Percentiles rank a stretch among this genome's conserved stretches.
Evolutionary conservation across 2,329 filamentous ascomycete species (phyloP).

Genomic region (Neofusicoccum kwambonambiense): DNA sequence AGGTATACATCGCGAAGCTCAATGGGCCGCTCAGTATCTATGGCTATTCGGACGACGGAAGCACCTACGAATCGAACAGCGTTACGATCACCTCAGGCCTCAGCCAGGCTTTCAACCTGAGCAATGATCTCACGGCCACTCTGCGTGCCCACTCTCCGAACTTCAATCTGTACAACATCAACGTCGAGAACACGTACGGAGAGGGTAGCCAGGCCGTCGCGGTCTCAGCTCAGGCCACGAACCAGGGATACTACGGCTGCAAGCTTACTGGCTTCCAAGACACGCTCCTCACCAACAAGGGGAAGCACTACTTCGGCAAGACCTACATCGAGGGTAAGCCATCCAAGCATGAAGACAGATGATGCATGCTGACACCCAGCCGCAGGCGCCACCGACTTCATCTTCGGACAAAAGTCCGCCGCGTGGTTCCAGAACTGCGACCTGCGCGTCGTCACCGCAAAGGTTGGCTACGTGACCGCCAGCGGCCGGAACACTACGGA

Average conservation of each 20-base stretch:
- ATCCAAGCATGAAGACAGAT: too few relatives aligned
- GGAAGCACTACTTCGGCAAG: constrained; percentile 54
- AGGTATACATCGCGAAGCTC: constrained; percentile 52
- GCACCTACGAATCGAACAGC: constrained; percentile 53
- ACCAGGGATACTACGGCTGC: constrained; percentile 57
- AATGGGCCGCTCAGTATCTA: constrained; percentile 52
- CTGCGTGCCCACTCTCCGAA: constrained; percentile 45
- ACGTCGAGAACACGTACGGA: constrained; percentile 47
- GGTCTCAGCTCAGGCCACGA: constrained; percentile 46
- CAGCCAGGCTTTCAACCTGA: constrained; percentile 31
- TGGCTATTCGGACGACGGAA: constrained; percentile 55
- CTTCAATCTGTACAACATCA: constrained; percentile 60
- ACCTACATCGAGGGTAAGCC: constrained; percentile 49
- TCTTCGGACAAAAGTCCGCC: constrained; percentile 52
- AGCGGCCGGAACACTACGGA: constrained; percentile 24
- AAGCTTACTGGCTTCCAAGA: constrained; percentile 56
- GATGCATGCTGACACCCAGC: background rate
- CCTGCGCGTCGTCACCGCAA: background rate
- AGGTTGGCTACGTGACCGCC: constrained; percentile 25
- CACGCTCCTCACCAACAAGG: constrained; percentile 42
- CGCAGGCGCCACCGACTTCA: constrained; percentile 53
- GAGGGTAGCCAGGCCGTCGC: constrained; percentile 46
- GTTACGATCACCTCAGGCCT: constrained; percentile 51
- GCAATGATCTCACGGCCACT: constrained; percentile 53
- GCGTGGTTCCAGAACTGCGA: constrained; percentile 46